Percentiles rank a stretch among this genome's conserved stretches.
Evolutionary conservation across 2,329 filamentous ascomycete genomes (phyloP).

Genomic region (Cladobotryum protrusum): DNA sequence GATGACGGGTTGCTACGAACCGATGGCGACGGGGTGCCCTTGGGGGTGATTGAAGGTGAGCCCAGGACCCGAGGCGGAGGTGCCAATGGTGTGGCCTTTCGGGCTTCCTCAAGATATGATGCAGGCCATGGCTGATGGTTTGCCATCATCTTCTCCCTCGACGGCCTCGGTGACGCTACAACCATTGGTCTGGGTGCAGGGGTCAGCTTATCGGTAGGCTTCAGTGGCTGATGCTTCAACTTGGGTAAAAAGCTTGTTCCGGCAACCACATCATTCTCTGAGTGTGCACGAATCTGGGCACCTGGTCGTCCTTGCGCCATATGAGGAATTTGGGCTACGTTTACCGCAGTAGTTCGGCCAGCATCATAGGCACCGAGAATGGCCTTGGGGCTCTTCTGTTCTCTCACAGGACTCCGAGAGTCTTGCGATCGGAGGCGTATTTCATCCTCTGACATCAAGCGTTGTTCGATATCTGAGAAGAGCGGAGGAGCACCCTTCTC

Average conservation of each 20-base stretch:
- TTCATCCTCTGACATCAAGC: conserved; percentile 1
- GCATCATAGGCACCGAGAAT: background rate
- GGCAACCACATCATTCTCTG: conserved; percentile 8
- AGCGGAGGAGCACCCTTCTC: conserved; percentile 26
- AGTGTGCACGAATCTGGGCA: conserved; percentile 11
- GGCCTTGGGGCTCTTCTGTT: background rate
- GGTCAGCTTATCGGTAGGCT: conserved; percentile 17
- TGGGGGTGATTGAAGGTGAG: conserved; percentile 4
- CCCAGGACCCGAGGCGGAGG: conserved; percentile 8
- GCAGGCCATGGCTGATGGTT: conserved; percentile 5
- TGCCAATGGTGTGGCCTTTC: conserved; percentile 11
- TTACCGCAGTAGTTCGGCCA: background rate
- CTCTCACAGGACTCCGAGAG: conserved; percentile 5
- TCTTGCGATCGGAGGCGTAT: conserved; percentile 1
- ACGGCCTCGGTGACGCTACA: background rate
- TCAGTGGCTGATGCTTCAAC: conserved; percentile 34
- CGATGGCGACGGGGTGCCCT: conserved; percentile 9
- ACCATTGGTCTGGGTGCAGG: no score
- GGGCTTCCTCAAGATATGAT: conserved; percentile 12
- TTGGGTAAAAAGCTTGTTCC: conserved; percentile 27
- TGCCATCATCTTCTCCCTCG: background rate
- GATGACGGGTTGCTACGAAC: conserved; percentile 8
- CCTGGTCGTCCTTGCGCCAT: conserved; percentile 12
- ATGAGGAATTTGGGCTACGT: background rate
- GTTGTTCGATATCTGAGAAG: conserved; percentile 6